A percentile compares a stretch with the other conserved stretches of the same genome.
Evolutionary conservation across 2,329 filamentous ascomycete genomes (phyloP).

Genomic region (Didymella sp.): DNA sequence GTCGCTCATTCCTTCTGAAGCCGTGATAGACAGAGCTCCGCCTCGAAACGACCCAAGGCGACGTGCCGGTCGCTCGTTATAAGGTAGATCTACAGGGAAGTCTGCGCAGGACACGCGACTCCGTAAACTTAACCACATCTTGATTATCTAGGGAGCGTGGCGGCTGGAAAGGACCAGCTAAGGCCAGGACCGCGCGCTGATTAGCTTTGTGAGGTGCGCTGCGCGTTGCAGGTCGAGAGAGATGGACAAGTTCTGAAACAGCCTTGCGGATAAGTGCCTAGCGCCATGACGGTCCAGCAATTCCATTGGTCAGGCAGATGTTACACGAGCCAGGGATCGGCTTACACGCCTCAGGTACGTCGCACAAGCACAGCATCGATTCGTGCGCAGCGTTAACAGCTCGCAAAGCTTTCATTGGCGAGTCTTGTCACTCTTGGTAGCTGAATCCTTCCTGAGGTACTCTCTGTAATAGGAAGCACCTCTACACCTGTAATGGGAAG

Average conservation of each 20-base stretch:
- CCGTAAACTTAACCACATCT: constrained; percentile 6
- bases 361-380: constrained; percentile 18
- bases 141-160: constrained; percentile 11
- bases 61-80: constrained; percentile 26
- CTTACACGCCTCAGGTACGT: constrained; percentile 25
- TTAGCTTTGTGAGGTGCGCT: constrained; percentile 22
- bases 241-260: constrained; percentile 31
- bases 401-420: constrained; percentile 9
- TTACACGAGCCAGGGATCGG: constrained; percentile 24
- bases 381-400: constrained; percentile 18
- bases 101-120: constrained; percentile 10
- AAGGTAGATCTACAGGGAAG: constrained; percentile 34
- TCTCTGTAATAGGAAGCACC: too few relatives aligned
- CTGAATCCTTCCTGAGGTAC: not conserved
- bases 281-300: too few relatives aligned
- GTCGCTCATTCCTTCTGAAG: constrained; percentile 13
- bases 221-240: too few relatives aligned
- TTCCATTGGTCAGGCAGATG: constrained; percentile 25
- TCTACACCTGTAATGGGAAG: too few relatives aligned
- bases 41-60: constrained; percentile 5
- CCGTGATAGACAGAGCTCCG: constrained; percentile 14
- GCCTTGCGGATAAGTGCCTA: constrained; percentile 15
- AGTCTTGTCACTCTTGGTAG: not conserved
- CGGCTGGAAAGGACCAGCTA: constrained; percentile 16
- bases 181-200: constrained; percentile 21